Evolutionary conservation across 2,329 filamentous ascomycete species (phyloP), one percentile per base, ranked within the genome.

Genomic region (Pseudogymnoascus sp.): DNA sequence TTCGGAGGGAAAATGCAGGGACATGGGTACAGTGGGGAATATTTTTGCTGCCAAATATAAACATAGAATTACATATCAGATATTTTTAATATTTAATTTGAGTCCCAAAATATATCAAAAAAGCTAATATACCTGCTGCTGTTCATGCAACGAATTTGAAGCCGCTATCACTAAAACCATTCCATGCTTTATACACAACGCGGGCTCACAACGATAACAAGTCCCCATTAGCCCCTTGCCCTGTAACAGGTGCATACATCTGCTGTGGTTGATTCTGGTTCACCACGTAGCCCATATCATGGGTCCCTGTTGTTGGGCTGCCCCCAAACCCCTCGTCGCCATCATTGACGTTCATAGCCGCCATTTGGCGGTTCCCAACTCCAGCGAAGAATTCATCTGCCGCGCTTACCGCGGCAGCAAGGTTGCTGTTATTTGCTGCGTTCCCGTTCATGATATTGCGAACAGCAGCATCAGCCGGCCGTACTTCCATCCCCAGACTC

Each of bases 381-480:
- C 86, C 88, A 13, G 89, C 87, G 74, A 97, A 97, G 75, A 96
- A 97, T 13, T 87, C 85, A 71, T 97, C 93, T 8, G 92, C 93
- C 61, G 94, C 92, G 69, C 82, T 89, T 36, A 95, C 86, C 1
- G 91, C 91, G 27, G 86, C 84, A 3, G 84, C 80, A 62, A 92
- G 79, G 69, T 87, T 82, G 5, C 77, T 75, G 48, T 55, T 55
- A 65, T 64, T 72, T 65, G 67, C 71, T 66, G 29, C 68, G 62
- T 59, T 71, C 35, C 21, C 69, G n/a, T 39, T 61, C 40, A 61
- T 61, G 12, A 66, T 62, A 12, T 67, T 67, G 7, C 66, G 60
- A 64, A 67, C 71, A 58, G 73, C 69, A 42, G 70, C 70, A 63
- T 72, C 42, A 69, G 69, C 36, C 33, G 71, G 67, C 52, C 72